Conservation (phyloP, 495 filamentous ascomycete species). For the Pyronema domesticum region DNA sequence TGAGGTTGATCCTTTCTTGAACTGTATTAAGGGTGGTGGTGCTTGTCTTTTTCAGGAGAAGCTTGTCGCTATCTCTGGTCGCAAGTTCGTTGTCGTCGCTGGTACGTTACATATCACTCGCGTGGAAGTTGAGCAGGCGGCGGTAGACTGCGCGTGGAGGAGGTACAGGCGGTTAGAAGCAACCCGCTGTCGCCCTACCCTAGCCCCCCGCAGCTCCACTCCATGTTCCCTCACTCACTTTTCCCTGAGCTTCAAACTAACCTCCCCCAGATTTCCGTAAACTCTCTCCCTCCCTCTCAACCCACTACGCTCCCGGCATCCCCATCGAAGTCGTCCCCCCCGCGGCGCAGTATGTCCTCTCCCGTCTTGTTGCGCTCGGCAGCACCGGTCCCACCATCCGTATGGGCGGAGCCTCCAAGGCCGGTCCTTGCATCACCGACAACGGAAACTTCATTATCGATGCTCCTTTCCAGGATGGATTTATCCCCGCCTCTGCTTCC, state of each 20-base stretch:
- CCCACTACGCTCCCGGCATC: constrained; percentile 56
- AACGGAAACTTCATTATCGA: constrained; percentile 90
- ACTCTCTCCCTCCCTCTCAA: constrained; percentile 57
- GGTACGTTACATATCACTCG: constrained; percentile 31
- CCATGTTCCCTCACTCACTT: no score
- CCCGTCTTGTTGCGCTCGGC: constrained; percentile 50
- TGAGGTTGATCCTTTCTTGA: constrained; percentile 86
- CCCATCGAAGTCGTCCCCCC: constrained; percentile 87
- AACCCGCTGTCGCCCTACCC: no score
- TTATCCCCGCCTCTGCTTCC: constrained; percentile 30
- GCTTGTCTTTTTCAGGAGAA: constrained; percentile 98
- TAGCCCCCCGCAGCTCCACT: no score
- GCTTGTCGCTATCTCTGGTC: constrained; percentile 67
- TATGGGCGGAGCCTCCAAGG: constrained; percentile 47
- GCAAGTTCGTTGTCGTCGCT: constrained; percentile 85
- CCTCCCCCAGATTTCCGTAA: constrained; percentile 57
- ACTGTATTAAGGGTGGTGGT: constrained; percentile 94
- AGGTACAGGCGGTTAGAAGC: no score
- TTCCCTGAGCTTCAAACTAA: no score
- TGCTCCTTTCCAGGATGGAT: constrained; percentile 60
- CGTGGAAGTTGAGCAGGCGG: no score
- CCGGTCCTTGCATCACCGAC: constrained; percentile 75
- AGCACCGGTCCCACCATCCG: constrained; percentile 49
- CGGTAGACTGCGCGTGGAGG: no score
- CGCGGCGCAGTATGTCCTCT: constrained; percentile 52